Evolutionary conservation across 306 rosid species (phyloP).

Genomic region (Ziziphus jujuba): DNA sequence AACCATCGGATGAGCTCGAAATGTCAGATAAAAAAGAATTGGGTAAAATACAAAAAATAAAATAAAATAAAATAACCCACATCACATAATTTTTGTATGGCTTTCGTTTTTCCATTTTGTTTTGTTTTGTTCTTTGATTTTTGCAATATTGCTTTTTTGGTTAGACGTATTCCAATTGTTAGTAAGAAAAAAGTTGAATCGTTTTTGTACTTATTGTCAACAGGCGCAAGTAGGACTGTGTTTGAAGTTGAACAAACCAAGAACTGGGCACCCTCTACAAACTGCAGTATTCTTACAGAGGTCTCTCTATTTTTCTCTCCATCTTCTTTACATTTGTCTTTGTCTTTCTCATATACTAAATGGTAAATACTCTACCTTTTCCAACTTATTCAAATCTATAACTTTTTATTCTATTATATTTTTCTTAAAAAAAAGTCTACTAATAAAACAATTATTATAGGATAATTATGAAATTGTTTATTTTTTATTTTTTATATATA

Average conservation of each 20-base stretch:
- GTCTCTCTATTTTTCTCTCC: conserved; percentile 47
- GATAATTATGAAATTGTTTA: background rate
- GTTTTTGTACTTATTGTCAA: conserved; percentile 65
- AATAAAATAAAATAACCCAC: no score
- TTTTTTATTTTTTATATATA: background rate
- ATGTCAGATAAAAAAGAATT: conserved; percentile 48
- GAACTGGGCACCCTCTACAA: conserved; percentile 69
- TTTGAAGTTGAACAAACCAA: conserved; percentile 72
- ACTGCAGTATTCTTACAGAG: conserved; percentile 61
- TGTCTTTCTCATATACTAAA: conserved; percentile 20
- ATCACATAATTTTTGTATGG: background rate
- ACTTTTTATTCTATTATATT: no score
- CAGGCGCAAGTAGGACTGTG: conserved; percentile 58
- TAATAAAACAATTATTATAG: no score
- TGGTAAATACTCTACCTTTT: conserved; percentile 23
- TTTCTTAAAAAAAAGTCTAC: no score
- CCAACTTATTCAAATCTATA: no score
- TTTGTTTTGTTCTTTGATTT: conserved; percentile 29
- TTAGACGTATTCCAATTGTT: conserved; percentile 39
- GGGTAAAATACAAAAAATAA: conserved; percentile 23
- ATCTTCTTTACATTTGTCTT: no score
- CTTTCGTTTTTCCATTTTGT: conserved; percentile 11
- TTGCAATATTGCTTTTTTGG: conserved; percentile 10
- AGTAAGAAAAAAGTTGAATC: conserved; percentile 51
- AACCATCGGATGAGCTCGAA: conserved; percentile 36